Percentiles rank a stretch among this genome's conserved stretches.
phyloP scores from a whole-genome alignment of 1,284 basidiomycete species.

The Moesziomyces sp. region DNA sequence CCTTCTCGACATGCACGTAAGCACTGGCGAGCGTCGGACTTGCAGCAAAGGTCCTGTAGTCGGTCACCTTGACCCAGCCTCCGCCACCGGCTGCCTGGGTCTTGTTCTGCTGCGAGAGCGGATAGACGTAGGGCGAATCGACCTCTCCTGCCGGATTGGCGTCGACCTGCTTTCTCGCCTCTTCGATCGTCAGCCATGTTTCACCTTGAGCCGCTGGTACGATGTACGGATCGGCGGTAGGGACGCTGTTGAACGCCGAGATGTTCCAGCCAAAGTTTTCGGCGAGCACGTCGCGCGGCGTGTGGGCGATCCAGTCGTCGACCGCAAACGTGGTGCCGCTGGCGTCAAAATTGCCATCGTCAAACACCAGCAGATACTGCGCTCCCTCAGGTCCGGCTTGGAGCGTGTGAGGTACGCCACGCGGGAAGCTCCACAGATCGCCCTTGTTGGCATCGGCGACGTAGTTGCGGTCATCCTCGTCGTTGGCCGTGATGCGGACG shows the following conservation, averaged over 20 bases:
- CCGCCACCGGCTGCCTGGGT: constrained; percentile 71
- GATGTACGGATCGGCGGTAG: constrained; percentile 70
- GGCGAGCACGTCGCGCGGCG: constrained; percentile 75
- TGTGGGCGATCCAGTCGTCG: constrained; percentile 71
- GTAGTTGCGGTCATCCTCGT: constrained; percentile 75
- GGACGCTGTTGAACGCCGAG: constrained; percentile 71
- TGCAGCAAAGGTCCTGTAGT: constrained; percentile 61
- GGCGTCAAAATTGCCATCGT: constrained; percentile 10
- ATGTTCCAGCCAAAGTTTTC: constrained; percentile 77
- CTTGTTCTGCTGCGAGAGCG: constrained; percentile 73
- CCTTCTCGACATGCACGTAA: constrained; percentile 77
- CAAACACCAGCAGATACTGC: constrained; percentile 77
- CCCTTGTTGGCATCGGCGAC: constrained; percentile 64
- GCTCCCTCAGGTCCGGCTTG: constrained; percentile 75
- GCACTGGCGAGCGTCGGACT: constrained; percentile 76
- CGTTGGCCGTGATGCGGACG: constrained; percentile 72
- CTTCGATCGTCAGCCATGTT: constrained; percentile 6
- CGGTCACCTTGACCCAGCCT: constrained; percentile 25
- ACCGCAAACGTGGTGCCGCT: constrained; percentile 16
- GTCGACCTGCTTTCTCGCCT: constrained; percentile 3
- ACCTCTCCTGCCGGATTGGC: constrained; percentile 12
- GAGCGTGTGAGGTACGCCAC: constrained; percentile 72
- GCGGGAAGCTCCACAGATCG: constrained; percentile 45
- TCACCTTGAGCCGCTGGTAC: constrained; percentile 11
- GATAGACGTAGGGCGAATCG: constrained; percentile 12